Conservation (phyloP, 2,329 filamentous ascomycete genomes). For the Fusarium devonianum region DNA sequence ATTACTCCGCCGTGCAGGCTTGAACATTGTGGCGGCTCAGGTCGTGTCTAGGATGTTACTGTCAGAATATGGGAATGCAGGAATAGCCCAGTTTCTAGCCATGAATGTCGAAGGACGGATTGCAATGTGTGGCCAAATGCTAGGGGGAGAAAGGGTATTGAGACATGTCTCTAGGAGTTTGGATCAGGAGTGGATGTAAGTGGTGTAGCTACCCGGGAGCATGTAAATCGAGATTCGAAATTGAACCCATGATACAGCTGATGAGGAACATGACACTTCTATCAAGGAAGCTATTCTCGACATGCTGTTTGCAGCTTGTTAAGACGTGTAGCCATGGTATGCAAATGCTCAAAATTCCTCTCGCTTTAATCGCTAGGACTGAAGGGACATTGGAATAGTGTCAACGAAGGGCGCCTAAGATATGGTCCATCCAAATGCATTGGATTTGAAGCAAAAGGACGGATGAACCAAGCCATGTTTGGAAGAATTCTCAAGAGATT, state of each 20-base stretch:
- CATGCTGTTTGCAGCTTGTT: not conserved
- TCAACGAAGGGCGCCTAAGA: too few relatives aligned
- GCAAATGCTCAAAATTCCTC: too few relatives aligned
- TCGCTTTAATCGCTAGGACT: too few relatives aligned
- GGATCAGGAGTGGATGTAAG: slow-evolving; percentile 21
- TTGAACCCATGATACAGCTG: not conserved
- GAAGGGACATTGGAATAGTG: too few relatives aligned
- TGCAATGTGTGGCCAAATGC: slow-evolving; percentile 35
- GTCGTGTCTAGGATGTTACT: slow-evolving; percentile 42
- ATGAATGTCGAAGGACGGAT: slow-evolving; percentile 42
- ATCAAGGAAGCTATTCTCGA: too few relatives aligned
- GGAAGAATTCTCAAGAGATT: too few relatives aligned
- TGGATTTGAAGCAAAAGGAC: too few relatives aligned
- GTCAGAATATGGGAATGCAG: slow-evolving; percentile 36
- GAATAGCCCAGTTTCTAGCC: slow-evolving; percentile 43
- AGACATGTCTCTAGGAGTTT: slow-evolving; percentile 16
- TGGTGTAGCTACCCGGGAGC: not conserved
- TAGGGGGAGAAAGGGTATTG: slow-evolving; percentile 42
- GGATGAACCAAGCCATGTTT: not conserved
- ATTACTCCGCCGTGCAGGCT: slow-evolving; percentile 46
- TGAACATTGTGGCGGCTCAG: slow-evolving; percentile 50
- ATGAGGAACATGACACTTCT: too few relatives aligned
- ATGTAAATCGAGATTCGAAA: too few relatives aligned
- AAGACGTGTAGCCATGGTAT: too few relatives aligned
- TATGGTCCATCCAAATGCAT: too few relatives aligned